Base-by-base conservation (phyloP, 352 stramenopile species). In the Globisporangium alternatum region DNA sequence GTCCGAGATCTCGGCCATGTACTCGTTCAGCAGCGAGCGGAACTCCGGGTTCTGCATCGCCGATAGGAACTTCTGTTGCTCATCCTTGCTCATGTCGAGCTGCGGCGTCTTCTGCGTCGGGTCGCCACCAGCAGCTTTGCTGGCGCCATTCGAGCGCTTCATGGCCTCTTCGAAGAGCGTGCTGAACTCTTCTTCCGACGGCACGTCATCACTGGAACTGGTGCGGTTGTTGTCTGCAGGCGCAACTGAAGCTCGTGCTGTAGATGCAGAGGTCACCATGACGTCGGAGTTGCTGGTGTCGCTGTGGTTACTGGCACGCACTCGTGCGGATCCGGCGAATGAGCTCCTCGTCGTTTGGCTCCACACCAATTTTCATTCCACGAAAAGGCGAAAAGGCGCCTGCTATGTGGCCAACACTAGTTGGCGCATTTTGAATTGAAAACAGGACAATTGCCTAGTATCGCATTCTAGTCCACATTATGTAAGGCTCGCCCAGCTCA, bases 1-100 rank as follows among this genome's bases (percentile, higher is more conserved):
- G 77, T 98, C 93, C 19, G 87, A 91, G 55, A 98, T 96, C 71
- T 98, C 94, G 30, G 88, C 71, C 76, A 98, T 97, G 75, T 98
- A 98, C 37, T 98, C 94, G 59, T 90, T 88, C 45, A 98, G 70
- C 28, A 98, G 75, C 60, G 89, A 86, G 12, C 90, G 88, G 74
- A 98, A 98, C 61, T 96, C 80, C 0, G 90, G 83, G 60, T 98
- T 77, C 58, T 89, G 77, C 77, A 98, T 97, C 41, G 93, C 93
- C 54, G 84, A 81, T 35, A 96, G 72, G 70, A 98, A 97, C 62
- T 86, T 86, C 17, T 89, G 60, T 69, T 97, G 80, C 65, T 97
- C 87, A 9, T 90, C 74, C 10, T 54, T 41, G 25, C 61, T 83
- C 66, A 90, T 81, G 7, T 51, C 9, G 17, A 64, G 15, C 13